Percentiles rank a stretch among this genome's conserved stretches.
Evolutionary conservation across 768 basidiomycete species (phyloP).

Genomic region (Xanthoconium stramineum): DNA sequence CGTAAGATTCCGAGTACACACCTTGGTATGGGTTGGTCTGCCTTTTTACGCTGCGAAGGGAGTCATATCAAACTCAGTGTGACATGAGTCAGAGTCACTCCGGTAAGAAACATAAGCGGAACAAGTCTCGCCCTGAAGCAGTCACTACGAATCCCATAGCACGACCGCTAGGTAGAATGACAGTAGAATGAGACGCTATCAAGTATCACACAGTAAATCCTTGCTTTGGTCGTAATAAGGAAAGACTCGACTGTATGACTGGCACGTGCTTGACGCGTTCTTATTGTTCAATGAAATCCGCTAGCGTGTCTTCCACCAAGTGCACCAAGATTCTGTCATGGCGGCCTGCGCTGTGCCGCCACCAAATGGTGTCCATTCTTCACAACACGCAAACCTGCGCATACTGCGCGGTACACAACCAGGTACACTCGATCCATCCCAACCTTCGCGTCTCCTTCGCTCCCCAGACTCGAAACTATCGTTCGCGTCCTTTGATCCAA

Average conservation of each 20-base stretch:
- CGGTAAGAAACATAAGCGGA: not conserved
- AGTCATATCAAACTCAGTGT: not conserved
- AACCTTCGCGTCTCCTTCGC: conserved; percentile 60
- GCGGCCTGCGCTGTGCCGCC: not conserved
- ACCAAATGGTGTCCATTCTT: conserved; percentile 2
- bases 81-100: not conserved
- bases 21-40: not conserved
- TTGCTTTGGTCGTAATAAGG: too few species aligned
- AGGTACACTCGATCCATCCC: conserved; percentile 64
- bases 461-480: conserved; percentile 54
- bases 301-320: not conserved
- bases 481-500: conserved; percentile 75
- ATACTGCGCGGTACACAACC: conserved; percentile 45
- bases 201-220: too few species aligned
- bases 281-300: not conserved
- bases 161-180: too few species aligned
- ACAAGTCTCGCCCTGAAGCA: too few species aligned
- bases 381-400: conserved; percentile 13
- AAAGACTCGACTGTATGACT: too few species aligned
- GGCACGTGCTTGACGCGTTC: conserved; percentile 19
- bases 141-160: too few species aligned
- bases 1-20: not conserved
- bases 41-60: not conserved
- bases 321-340: conserved; percentile 5
- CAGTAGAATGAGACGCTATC: too few species aligned